Conservation (phyloP, 805 yeast genomes). For the Starmera amethionina region DNA sequence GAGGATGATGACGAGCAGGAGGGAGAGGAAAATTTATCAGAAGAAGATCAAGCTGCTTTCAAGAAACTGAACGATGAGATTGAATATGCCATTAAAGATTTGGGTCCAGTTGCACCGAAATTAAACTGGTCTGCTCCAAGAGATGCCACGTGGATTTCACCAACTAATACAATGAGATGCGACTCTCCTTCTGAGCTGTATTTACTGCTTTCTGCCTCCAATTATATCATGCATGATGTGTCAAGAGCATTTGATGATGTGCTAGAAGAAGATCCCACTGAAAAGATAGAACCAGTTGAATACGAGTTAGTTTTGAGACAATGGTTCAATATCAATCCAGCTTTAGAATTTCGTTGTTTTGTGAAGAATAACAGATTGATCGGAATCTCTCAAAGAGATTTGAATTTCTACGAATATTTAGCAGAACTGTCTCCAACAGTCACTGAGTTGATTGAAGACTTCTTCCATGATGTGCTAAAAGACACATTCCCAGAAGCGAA, state of each 20-base stretch:
- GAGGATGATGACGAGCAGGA: constrained; percentile 15
- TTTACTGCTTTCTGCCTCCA: constrained; percentile 74
- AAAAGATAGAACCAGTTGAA: constrained; percentile 17
- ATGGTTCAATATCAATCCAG: constrained; percentile 81
- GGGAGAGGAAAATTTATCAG: constrained; percentile 7
- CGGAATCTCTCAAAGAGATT: constrained; percentile 79
- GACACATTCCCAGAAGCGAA: constrained; percentile 42
- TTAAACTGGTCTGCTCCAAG: constrained; percentile 96
- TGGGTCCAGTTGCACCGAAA: constrained; percentile 72
- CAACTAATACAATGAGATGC: constrained; percentile 71
- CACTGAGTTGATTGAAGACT: constrained; percentile 36
- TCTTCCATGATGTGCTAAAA: constrained; percentile 39
- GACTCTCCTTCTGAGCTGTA: constrained; percentile 65
- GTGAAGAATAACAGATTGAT: constrained; percentile 53
- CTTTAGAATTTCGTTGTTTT: constrained; percentile 85
- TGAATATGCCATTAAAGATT: constrained; percentile 30
- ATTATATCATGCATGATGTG: constrained; percentile 79
- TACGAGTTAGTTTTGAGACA: constrained; percentile 69
- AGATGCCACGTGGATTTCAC: constrained; percentile 87
- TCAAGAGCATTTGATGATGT: constrained; percentile 55
- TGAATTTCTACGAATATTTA: constrained; percentile 71
- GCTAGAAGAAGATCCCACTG: constrained; percentile 17
- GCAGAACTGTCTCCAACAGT: constrained; percentile 40
- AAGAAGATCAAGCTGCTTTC: constrained; percentile 31
- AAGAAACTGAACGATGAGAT: constrained; percentile 50